Base-by-base conservation (phyloP, 1,139 yeast species). In the Hemisphaericaspora subhashii region DNA sequence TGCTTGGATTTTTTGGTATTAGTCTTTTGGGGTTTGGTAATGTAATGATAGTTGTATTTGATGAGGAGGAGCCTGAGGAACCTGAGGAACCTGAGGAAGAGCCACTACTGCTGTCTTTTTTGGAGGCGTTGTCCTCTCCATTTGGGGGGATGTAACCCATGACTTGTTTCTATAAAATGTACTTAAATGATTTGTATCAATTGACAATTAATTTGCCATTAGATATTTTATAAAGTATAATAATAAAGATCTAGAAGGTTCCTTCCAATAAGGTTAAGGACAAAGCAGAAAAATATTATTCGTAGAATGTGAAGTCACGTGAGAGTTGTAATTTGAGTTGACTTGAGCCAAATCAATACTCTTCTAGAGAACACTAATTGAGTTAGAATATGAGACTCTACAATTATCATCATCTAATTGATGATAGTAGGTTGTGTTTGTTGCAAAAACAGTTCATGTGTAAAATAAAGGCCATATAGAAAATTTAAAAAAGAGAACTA, bases 121-220 rank as follows among this genome's bases (percentile, higher is more conserved):
- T 38, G 21, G 34, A 29, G 12, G 36, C 37, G 27, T 22, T 20
- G 22, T 8, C 8, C 5, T 42, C 48, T 10, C 50, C 43, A 28
- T 50, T 48, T 50, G 12, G 58, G 59, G 12, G 66, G 66, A 25
- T 67, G 68, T 41, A 62, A 33, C 66, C 66, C 66, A 60, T 61
- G 31, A 27, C 44, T 33, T 33, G 30, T 45, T 33, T 17, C 14
- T 29, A 15, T 21, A 9, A 21, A 21, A 11, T n/a, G n/a, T n/a
- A n/a, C n/a, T n/a, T n/a, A n/a, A n/a, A n/a, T n/a, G n/a, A n/a
- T n/a, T n/a, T n/a, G n/a, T n/a, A n/a, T n/a, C n/a, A 33, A 30
- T 9, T 27, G 31, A 13, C 11, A 6, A 20, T 20, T 20, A 20
- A 6, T 6, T 6, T 20, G 22, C 8, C 22, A 6, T 6, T 20